Evolutionary conservation across 768 basidiomycete species (phyloP), one percentile per base, ranked within the genome.

Genomic region (Suillus luteus): DNA sequence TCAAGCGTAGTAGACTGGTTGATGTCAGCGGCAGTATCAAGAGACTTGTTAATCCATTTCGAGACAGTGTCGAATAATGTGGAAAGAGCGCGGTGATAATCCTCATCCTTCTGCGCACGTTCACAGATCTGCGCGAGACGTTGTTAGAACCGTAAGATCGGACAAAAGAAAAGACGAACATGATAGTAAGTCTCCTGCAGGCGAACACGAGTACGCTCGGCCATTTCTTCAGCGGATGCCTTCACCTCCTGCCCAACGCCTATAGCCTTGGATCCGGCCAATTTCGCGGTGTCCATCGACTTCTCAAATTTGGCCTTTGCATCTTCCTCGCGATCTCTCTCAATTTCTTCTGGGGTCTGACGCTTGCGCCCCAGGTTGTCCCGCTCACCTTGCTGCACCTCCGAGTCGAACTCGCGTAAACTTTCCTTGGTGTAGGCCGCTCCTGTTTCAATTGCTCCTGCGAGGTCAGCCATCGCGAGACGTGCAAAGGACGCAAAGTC

Each of bases 401-500:
- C 84, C 8, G 79, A 71, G 60, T 91, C 89, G 3, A 86, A 74
- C 6, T 80, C 73, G 17, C 88, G 79, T 3, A 92, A 74, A 19
- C 73, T 75, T 40, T 85, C 76, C 62, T 88, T 89, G 0, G 85
- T 81, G 1, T 69, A 65, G 3, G 78, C 76, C 0, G 89, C 90
- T 59, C 80, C 78, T 0, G 72, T 68, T 66, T 89, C 85, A 22
- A 91, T 64, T 19, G 82, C 73, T 59, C 88, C 88, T 0, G 89
- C 88, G 0, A 85, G 82, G 62, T 91, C 88, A 0, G 89, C 88
- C 51, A 91, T 75, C 2, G 87, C 82, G 37, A 89, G 80, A 0
- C 90, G 85, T 1, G 81, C 67, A 66, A 91, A 85, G 35, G 88
- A 90, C 6, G 86, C 79, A 67, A 90, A 83, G 72, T 91, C 90